Evolutionary conservation across 1,139 yeast species (phyloP).

Genomic region (Candida labiduridarum): DNA sequence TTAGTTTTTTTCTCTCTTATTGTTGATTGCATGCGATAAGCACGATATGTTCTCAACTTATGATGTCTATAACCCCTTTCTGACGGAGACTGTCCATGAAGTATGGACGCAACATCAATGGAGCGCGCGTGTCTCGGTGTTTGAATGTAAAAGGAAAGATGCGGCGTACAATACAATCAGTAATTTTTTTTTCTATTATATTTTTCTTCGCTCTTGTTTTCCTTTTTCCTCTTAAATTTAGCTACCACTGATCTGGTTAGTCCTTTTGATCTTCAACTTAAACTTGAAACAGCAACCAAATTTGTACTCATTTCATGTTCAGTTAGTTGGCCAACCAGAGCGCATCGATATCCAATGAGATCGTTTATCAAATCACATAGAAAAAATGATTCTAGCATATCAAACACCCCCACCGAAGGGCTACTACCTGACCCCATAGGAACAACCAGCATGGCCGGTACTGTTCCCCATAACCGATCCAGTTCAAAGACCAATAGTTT

Average conservation of each 20-base stretch:
- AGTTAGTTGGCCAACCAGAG: background rate
- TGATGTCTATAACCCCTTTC: too few species aligned
- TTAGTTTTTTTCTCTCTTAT: background rate
- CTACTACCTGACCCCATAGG: constrained; percentile 6
- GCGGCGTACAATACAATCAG: background rate
- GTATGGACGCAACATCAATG: too few species aligned
- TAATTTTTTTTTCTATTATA: background rate
- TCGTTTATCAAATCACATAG: constrained; percentile 51
- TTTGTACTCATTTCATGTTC: background rate
- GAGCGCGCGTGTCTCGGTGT: too few species aligned
- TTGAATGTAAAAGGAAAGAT: too few species aligned
- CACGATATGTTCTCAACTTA: background rate
- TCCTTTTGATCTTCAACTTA: background rate
- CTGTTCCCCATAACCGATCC: constrained; percentile 6
- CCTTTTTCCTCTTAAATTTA: background rate
- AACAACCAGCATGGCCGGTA: background rate
- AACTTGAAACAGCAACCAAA: background rate
- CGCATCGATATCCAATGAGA: constrained; percentile 31
- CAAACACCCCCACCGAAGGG: constrained; percentile 13
- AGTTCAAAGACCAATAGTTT: constrained; percentile 4
- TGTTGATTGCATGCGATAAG: background rate
- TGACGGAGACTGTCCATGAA: too few species aligned
- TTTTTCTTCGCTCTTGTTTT: background rate
- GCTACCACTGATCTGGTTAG: background rate
- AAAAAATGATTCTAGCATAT: constrained; percentile 26